phyloP scores from a whole-genome alignment of 2,329 filamentous ascomycete species.

The Verticillium longisporum region DNA sequence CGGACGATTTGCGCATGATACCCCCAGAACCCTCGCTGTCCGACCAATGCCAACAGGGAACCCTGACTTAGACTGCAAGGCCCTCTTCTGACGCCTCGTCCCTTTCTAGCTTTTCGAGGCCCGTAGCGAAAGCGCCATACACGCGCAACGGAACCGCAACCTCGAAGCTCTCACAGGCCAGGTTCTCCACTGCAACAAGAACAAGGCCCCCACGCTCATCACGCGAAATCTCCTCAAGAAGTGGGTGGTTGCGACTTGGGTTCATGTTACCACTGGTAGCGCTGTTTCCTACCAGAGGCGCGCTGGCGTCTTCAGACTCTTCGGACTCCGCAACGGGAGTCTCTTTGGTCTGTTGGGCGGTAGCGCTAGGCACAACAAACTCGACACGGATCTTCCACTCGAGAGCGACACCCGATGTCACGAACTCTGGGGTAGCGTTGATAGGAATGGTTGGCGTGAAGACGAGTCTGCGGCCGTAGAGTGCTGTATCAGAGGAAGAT shows the following conservation, averaged over 20 bases:
- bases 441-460: slow-evolving; percentile 82
- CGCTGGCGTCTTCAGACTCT: slow-evolving; percentile 3
- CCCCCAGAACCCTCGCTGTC: neutral
- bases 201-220: slow-evolving; percentile 72
- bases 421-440: slow-evolving; percentile 79
- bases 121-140: slow-evolving; percentile 58
- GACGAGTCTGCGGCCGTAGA: slow-evolving; percentile 72
- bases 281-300: slow-evolving; percentile 23
- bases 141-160: slow-evolving; percentile 78
- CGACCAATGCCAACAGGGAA: neutral
- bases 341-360: neutral
- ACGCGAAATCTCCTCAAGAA: slow-evolving; percentile 73
- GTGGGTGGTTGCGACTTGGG: slow-evolving; percentile 28
- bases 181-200: slow-evolving; percentile 68
- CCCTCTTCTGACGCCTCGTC: slow-evolving; percentile 46
- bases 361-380: slow-evolving; percentile 67
- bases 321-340: slow-evolving; percentile 9
- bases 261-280: neutral
- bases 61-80: slow-evolving; percentile 24
- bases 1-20: neutral
- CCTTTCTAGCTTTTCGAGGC: slow-evolving; percentile 48
- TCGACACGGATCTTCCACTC: slow-evolving; percentile 88
- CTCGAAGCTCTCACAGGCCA: slow-evolving; percentile 86
- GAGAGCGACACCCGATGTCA: slow-evolving; percentile 80
- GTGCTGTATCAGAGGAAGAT: slow-evolving; percentile 70